Base-by-base conservation (phyloP, 139 green algal genomes). In the Coelastrella sp. region DNA sequence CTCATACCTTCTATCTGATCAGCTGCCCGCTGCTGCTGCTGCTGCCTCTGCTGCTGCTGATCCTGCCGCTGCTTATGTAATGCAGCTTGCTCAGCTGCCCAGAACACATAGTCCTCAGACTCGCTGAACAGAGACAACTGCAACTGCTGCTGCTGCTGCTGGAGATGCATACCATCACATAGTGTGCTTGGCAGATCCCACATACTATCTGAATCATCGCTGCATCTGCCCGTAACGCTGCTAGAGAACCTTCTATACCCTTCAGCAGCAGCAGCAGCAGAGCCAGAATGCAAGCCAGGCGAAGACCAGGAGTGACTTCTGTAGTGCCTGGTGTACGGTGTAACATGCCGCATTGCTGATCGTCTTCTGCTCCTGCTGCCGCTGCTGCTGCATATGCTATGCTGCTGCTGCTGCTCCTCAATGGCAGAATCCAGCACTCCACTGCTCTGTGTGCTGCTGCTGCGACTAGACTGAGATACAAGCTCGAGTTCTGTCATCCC, bases 101-200 rank as follows among this genome's bases (percentile, higher is more conserved):
- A 82, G 2, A 19, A 40, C 15, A 71, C 75, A 11, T 82, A 82
- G 23, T 82, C 75, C 21, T 82, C 51, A 21, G 75, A 82, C 35
- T 82, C 34, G 21, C 38, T 51, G 53, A 82, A 72, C 53, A 82
- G 25, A 13, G 53, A 69, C 25, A 82, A 45, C 75, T 82, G 75
- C 53, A 73, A 35, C 38, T 84, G 77, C 77, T 84, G 77, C 77
- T 84, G 77, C 40, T 53, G n/a, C 35, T 74, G 38, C 19, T 45
- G 37, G 59, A 43, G 68, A 13, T 11, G 37, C 68, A 35, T 25
- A 53, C 8, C n/a, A 11, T 37, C 50, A 7, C 40, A 62, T 48
- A 32, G 68, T 51, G 51, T 57, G 75, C 75, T 71, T 45, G 43
- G n/a, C 72, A 79, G 5, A 27, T n/a, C 25, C 72, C 72, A 48